Conservation (phyloP, 768 basidiomycete genomes). For the Gyrodon lividus region DNA sequence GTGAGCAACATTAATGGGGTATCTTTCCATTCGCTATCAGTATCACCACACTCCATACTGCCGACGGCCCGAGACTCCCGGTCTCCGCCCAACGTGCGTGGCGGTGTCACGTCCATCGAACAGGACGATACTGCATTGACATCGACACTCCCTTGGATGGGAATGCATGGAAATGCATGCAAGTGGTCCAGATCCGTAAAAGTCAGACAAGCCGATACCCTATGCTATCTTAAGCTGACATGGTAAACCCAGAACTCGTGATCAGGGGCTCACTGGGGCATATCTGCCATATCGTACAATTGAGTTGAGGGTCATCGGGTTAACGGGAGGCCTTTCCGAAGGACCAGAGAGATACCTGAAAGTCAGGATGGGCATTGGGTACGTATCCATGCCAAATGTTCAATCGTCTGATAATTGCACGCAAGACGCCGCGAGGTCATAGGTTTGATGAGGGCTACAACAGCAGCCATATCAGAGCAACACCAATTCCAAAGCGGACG, state of each 20-base stretch:
- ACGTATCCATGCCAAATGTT: not conserved
- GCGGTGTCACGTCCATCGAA: not conserved
- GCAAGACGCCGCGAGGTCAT: not conserved
- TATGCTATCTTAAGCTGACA: too few species aligned
- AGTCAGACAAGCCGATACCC: not conserved
- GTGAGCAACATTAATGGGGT: not conserved
- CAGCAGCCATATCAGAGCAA: not conserved
- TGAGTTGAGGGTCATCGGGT: not conserved
- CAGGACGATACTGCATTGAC: not conserved
- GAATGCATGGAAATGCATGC: not conserved
- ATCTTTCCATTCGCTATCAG: not conserved
- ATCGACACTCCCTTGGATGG: not conserved
- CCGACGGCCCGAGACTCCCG: not conserved
- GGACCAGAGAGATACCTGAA: constrained; percentile 2
- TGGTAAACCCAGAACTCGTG: not conserved
- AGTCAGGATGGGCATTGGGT: not conserved
- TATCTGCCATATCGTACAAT: not conserved
- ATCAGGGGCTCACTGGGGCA: not conserved
- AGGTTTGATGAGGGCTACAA: not conserved
- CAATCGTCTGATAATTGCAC: not conserved
- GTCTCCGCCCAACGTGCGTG: not conserved
- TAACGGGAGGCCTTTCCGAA: not conserved
- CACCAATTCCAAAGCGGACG: constrained; percentile 8
- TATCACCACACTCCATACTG: not conserved
- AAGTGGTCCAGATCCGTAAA: not conserved